Conservation (phyloP, 192 early-diverging fungal species). For the Coemansia sp. region DNA sequence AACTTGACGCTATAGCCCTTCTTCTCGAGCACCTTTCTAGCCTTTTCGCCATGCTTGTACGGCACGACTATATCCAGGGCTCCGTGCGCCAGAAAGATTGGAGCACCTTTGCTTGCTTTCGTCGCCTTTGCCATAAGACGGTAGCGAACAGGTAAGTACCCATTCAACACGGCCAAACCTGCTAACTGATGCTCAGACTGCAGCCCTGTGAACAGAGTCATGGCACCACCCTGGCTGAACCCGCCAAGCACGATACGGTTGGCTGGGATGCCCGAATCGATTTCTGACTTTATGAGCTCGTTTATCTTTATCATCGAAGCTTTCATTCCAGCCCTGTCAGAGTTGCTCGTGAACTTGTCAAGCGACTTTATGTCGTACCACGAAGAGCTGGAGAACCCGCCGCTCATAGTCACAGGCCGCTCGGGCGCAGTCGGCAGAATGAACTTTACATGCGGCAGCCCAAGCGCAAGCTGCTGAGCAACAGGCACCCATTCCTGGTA, state of each 20-base stretch:
- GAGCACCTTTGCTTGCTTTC: constrained; percentile 64
- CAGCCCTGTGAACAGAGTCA: constrained; percentile 69
- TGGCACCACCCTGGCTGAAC: constrained; percentile 88
- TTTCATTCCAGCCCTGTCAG: constrained; percentile 75
- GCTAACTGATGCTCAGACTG: constrained; percentile 66
- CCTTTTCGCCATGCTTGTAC: constrained; percentile 68
- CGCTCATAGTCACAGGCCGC: constrained; percentile 72
- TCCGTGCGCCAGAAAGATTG: constrained; percentile 85
- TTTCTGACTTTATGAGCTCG: constrained; percentile 65
- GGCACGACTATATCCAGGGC: constrained; percentile 66
- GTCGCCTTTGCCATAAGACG: constrained; percentile 50
- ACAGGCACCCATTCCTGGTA: constrained; percentile 54
- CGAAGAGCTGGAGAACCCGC: constrained; percentile 77
- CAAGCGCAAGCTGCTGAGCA: constrained; percentile 20
- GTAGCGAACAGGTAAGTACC: constrained; percentile 66
- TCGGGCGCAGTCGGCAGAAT: constrained; percentile 81
- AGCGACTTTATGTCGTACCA: constrained; percentile 83
- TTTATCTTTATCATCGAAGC: constrained; percentile 58
- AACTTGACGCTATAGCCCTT: constrained; percentile 64
- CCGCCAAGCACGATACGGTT: constrained; percentile 88
- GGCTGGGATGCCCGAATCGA: constrained; percentile 73
- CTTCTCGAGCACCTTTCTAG: constrained; percentile 59
- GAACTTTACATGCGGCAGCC: constrained; percentile 83
- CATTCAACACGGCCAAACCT: constrained; percentile 71
- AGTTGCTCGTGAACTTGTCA: constrained; percentile 47